These are phyloP conservation scores for Penicillium coffeae DNA, from an alignment of 495 filamentous ascomycete species.

Conservation along the genomic window DNA sequence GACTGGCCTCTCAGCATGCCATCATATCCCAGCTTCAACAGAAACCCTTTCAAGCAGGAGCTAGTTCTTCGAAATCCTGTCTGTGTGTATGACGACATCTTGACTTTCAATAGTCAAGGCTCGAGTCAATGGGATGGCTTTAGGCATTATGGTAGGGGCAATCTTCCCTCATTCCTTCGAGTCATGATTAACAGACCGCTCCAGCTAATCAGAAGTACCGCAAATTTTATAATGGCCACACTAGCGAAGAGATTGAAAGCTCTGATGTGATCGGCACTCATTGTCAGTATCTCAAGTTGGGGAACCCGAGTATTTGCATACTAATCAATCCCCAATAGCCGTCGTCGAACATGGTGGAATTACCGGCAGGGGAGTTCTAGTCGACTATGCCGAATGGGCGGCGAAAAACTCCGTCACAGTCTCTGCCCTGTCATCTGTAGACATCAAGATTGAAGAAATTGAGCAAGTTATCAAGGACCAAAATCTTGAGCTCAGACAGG, in stretches of 20 bases:
- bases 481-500: constrained; percentile 33
- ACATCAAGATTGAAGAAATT: constrained; percentile 34
- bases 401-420: constrained; percentile 21
- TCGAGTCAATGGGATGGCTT: constrained; percentile 52
- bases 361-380: constrained; percentile 48
- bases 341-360: constrained; percentile 30
- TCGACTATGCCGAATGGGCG: constrained; percentile 51
- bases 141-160: constrained; percentile 36
- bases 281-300: constrained; percentile 29
- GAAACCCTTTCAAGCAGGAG: constrained; percentile 35
- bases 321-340: constrained; percentile 11
- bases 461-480: constrained; percentile 27
- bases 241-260: constrained; percentile 51
- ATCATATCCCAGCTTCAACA: constrained; percentile 30
- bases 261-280: constrained; percentile 28
- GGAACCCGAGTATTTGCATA: background rate
- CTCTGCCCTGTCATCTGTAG: constrained; percentile 26
- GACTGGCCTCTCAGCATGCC: constrained; percentile 46
- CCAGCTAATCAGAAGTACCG: constrained; percentile 41
- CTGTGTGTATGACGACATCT: constrained; percentile 51
- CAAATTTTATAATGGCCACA: constrained; percentile 59
- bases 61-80: constrained; percentile 30
- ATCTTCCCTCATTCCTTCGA: background rate
- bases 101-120: constrained; percentile 49
- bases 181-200: background rate